Conservation (phyloP, 2,329 filamentous ascomycete genomes). For the Trichophyton schoenleinii region DNA sequence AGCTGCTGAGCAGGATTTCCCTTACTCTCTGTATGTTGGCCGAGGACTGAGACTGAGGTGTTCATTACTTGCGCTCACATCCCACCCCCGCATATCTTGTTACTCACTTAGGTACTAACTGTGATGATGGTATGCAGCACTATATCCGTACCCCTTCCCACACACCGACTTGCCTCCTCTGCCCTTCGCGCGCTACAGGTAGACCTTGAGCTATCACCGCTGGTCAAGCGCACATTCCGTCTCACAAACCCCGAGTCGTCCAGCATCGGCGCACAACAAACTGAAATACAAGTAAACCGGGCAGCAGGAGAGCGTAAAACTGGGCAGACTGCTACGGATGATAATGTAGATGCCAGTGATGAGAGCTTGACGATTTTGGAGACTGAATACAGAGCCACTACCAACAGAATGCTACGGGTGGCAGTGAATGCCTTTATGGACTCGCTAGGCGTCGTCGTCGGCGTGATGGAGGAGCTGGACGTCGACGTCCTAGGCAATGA, state of each 20-base stretch:
- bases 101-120: neutral
- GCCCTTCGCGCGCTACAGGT: constrained; percentile 67
- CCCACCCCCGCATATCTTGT: neutral
- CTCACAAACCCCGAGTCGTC: constrained; percentile 27
- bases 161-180: constrained; percentile 59
- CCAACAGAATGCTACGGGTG: constrained; percentile 91
- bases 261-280: constrained; percentile 13
- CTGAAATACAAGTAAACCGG: constrained; percentile 7
- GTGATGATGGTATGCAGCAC: constrained; percentile 23
- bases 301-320: neutral
- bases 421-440: constrained; percentile 96
- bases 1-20: constrained; percentile 39
- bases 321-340: constrained; percentile 13
- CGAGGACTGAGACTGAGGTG: constrained; percentile 7
- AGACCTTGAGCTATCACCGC: constrained; percentile 75
- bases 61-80: neutral
- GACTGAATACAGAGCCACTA: constrained; percentile 73
- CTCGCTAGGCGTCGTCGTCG: constrained; percentile 67
- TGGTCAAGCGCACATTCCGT: constrained; percentile 61
- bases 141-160: constrained; percentile 70
- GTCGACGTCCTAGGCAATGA: constrained; percentile 52
- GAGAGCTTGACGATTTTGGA: constrained; percentile 46
- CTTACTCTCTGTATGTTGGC: constrained; percentile 49
- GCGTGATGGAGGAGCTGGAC: constrained; percentile 84
- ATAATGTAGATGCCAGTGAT: constrained; percentile 11